Evolutionary conservation across 257 asterid genomes (phyloP).

Genomic region (Eustoma russellianum): DNA sequence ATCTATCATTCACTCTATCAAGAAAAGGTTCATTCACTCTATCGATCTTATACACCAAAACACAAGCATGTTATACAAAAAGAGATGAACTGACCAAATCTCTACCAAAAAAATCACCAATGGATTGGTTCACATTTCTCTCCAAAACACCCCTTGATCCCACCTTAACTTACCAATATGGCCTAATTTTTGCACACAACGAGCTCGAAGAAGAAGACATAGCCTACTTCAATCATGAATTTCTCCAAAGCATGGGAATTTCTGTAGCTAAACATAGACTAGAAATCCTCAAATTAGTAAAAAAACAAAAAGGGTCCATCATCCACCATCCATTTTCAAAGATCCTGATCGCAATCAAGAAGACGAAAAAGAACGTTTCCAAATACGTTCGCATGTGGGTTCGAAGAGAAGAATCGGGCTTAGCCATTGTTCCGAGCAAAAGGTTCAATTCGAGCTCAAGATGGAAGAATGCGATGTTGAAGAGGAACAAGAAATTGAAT

Average conservation of each 20-base stretch:
- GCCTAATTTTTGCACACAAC: slow-evolving; percentile 35
- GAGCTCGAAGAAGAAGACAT: slow-evolving; percentile 44
- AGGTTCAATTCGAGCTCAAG: slow-evolving; percentile 22
- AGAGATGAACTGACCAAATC: not conserved
- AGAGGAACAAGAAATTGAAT: slow-evolving; percentile 13
- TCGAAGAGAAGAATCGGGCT: slow-evolving; percentile 39
- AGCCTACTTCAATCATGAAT: slow-evolving; percentile 38
- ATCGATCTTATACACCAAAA: not conserved
- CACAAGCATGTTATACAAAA: not conserved
- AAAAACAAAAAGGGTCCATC: slow-evolving; percentile 11
- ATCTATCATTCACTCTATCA: too few species aligned
- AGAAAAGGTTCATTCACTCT: too few species aligned
- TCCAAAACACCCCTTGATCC: slow-evolving; percentile 40
- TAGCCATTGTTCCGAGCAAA: slow-evolving; percentile 46
- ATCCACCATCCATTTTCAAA: slow-evolving; percentile 33
- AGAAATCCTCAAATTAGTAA: slow-evolving; percentile 55
- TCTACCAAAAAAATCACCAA: not conserved
- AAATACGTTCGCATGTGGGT: slow-evolving; percentile 34
- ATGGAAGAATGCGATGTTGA: slow-evolving; percentile 15
- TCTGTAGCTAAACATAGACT: slow-evolving; percentile 65
- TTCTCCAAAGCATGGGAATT: slow-evolving; percentile 47
- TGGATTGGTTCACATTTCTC: slow-evolving; percentile 50
- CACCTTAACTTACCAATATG: slow-evolving; percentile 31
- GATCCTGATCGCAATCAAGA: slow-evolving; percentile 42
- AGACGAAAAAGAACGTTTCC: slow-evolving; percentile 43